Percentiles rank a stretch among this genome's conserved stretches.
These are phyloP conservation scores for Nakataea oryzae DNA, from an alignment of 2,329 filamentous ascomycete genomes.

Conservation along the genomic window DNA sequence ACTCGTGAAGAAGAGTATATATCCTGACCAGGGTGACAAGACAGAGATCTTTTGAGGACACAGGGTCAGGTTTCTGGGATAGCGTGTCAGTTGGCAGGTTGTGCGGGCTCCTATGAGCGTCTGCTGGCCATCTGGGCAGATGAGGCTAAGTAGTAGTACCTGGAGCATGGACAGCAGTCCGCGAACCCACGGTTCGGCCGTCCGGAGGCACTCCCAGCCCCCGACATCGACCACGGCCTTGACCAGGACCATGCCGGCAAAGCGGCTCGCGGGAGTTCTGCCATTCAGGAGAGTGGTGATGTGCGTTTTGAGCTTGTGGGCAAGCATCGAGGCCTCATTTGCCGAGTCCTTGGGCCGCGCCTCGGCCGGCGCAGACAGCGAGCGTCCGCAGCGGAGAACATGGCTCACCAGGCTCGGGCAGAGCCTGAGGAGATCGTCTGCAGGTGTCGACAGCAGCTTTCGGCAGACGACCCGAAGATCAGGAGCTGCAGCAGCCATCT, in stretches of 20 bases:
- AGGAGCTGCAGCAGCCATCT: constrained; percentile 26
- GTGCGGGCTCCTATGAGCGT: no score
- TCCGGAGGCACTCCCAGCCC: constrained; percentile 71
- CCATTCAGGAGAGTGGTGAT: constrained; percentile 71
- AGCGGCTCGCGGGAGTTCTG: constrained; percentile 62
- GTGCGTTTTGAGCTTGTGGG: constrained; percentile 74
- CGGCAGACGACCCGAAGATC: constrained; percentile 57
- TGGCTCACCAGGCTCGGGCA: constrained; percentile 58
- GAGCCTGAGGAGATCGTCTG: constrained; percentile 63
- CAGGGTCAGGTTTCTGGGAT: constrained; percentile 62
- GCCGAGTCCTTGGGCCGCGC: constrained; percentile 47
- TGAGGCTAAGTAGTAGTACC: constrained; percentile 30
- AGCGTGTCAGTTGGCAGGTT: constrained; percentile 10
- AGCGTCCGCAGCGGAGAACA: constrained; percentile 42
- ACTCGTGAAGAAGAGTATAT: constrained; percentile 71
- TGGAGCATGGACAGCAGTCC: constrained; percentile 66
- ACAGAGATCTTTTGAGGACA: constrained; percentile 64
- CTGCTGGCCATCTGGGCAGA: background rate
- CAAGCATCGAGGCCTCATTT: constrained; percentile 56
- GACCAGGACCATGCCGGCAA: constrained; percentile 65
- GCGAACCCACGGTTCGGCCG: constrained; percentile 64
- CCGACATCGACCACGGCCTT: constrained; percentile 77
- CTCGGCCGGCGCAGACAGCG: constrained; percentile 54
- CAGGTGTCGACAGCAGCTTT: constrained; percentile 59
- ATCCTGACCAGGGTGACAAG: constrained; percentile 73